A percentile compares a stretch with the other conserved stretches of the same genome.
phyloP scores from a whole-genome alignment of 306 rosid genomes.

The Erythrophleum fordii region DNA sequence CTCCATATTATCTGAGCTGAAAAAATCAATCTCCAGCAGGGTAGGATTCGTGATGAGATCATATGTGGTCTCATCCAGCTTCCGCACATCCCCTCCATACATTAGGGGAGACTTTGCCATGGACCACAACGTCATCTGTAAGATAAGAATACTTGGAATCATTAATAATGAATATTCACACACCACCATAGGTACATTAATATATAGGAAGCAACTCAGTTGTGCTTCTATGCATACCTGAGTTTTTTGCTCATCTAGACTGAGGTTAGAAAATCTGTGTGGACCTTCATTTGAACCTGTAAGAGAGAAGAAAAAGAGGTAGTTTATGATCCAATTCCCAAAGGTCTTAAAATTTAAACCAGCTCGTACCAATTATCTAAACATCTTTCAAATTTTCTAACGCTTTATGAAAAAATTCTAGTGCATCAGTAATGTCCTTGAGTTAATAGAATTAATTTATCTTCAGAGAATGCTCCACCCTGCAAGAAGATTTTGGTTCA shows the following conservation, averaged over 20 bases:
- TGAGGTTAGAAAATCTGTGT: conserved; percentile 62
- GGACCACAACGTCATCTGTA: conserved; percentile 90
- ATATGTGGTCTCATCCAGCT: conserved; percentile 55
- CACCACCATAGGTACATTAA: conserved; percentile 21
- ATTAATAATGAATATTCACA: conserved; percentile 11
- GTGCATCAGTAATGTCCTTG: neutral
- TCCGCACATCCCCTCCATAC: conserved; percentile 95
- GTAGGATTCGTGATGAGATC: conserved; percentile 70
- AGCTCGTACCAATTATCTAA: conserved; percentile 26
- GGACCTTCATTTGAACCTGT: conserved; percentile 88
- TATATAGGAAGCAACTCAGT: conserved; percentile 16
- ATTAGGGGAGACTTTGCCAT: conserved; percentile 95
- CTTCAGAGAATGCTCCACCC: neutral
- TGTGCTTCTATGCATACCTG: conserved; percentile 60
- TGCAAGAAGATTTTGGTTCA: neutral
- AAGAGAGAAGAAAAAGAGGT: conserved; percentile 1
- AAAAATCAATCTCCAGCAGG: conserved; percentile 73
- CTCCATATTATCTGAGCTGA: conserved; percentile 84
- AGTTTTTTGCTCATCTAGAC: conserved; percentile 69
- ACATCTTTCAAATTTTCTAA: conserved; percentile 8
- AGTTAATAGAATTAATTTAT: neutral
- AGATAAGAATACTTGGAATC: conserved; percentile 27
- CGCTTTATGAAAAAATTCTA: conserved; percentile 2
- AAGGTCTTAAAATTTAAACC: conserved; percentile 34
- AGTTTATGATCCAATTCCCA: conserved; percentile 32